These are phyloP conservation scores for Juglanconis sp. DNA, from an alignment of 2,329 filamentous ascomycete species.

Conservation along the genomic window DNA sequence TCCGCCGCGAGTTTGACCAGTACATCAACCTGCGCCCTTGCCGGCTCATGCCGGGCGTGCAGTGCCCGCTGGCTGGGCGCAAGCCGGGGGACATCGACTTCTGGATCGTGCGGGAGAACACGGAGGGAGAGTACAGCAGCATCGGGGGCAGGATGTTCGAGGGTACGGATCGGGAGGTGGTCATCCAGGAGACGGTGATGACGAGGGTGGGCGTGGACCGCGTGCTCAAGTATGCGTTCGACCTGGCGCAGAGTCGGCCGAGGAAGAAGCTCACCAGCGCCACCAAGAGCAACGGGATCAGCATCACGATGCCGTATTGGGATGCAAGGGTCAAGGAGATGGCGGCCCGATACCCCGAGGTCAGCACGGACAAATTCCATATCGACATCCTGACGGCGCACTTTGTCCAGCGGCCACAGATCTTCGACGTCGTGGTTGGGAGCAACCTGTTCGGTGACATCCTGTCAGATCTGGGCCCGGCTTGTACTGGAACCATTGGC, in stretches of 20 bases:
- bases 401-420: slow-evolving; percentile 56
- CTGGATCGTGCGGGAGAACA: slow-evolving; percentile 64
- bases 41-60: slow-evolving; percentile 57
- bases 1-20: slow-evolving; percentile 65
- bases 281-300: slow-evolving; percentile 63
- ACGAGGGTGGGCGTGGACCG: slow-evolving; percentile 56
- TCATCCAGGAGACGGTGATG: slow-evolving; percentile 61
- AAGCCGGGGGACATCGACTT: slow-evolving; percentile 59
- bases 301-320: slow-evolving; percentile 65
- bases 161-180: slow-evolving; percentile 55
- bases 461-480: slow-evolving; percentile 61
- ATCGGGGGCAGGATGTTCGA: slow-evolving; percentile 59
- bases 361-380: slow-evolving; percentile 59
- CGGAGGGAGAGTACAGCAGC: slow-evolving; percentile 61
- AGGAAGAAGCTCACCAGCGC: slow-evolving; percentile 59
- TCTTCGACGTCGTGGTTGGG: slow-evolving; percentile 59
- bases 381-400: slow-evolving; percentile 63
- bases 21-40: slow-evolving; percentile 68
- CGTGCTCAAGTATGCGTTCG: slow-evolving; percentile 59
- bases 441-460: slow-evolving; percentile 61
- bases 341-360: slow-evolving; percentile 51
- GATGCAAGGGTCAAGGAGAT: slow-evolving; percentile 56
- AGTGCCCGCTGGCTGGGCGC: slow-evolving; percentile 52
- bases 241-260: slow-evolving; percentile 52
- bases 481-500: slow-evolving; percentile 62